A percentile compares a stretch with the other conserved stretches of the same genome.
Conservation (phyloP, 1,284 basidiomycete genomes). For the Malassezia obtusa region DNA sequence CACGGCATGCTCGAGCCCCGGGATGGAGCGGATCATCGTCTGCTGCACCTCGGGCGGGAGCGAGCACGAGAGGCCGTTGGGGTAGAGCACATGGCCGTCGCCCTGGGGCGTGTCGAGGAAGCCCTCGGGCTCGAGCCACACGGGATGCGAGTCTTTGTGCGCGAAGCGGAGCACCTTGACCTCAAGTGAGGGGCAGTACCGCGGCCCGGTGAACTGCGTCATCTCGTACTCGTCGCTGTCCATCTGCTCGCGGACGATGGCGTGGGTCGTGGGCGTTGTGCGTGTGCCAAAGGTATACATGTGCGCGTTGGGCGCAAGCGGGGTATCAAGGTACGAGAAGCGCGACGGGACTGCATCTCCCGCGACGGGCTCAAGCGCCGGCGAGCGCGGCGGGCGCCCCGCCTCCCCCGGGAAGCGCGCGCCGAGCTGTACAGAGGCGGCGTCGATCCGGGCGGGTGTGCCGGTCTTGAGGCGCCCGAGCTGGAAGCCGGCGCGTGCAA, state of each 20-base stretch:
- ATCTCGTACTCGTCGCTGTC: constrained; percentile 65
- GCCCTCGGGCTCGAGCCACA: constrained; percentile 86
- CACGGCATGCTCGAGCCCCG: constrained; percentile 69
- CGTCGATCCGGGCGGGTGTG: constrained; percentile 70
- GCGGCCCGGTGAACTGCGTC: constrained; percentile 77
- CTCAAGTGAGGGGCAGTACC: constrained; percentile 82
- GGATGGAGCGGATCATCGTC: constrained; percentile 67
- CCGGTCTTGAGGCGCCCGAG: constrained; percentile 78
- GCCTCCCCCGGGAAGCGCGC: constrained; percentile 16
- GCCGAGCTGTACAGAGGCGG: constrained; percentile 61
- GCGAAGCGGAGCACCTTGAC: constrained; percentile 72
- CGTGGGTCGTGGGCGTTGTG: constrained; percentile 65
- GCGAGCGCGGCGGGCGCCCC: constrained; percentile 4
- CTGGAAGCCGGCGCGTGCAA: constrained; percentile 64
- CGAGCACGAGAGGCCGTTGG: constrained; percentile 77
- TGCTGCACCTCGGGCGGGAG: constrained; percentile 73
- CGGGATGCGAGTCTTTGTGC: constrained; percentile 60
- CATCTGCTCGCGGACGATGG: constrained; percentile 62
- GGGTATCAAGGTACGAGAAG: constrained; percentile 28
- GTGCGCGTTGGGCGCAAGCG: constrained; percentile 51
- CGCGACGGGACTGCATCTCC: constrained; percentile 23
- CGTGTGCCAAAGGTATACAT: constrained; percentile 63
- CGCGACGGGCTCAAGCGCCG: constrained; percentile 15
- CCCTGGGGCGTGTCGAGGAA: constrained; percentile 62
- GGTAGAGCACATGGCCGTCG: constrained; percentile 65